Evolutionary conservation across 441 rosid species (phyloP).

Genomic region (Arabidopsis hybrid): DNA sequence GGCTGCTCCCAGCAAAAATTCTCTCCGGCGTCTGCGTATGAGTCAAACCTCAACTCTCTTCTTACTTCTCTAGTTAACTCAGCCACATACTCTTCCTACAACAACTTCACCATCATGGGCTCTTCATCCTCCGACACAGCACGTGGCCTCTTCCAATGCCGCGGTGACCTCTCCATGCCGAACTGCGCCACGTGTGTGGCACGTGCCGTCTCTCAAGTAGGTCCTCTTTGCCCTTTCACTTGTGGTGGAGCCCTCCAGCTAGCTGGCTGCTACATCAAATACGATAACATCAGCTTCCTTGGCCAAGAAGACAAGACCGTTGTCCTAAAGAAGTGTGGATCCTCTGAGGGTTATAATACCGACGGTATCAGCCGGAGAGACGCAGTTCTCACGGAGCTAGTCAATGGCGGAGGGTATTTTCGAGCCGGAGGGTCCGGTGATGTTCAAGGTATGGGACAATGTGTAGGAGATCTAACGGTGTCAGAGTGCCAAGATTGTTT

Average conservation of each 20-base stretch:
- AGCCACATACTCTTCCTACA: slow-evolving; percentile 85
- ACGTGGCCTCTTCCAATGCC: slow-evolving; percentile 92
- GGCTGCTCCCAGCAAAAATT: slow-evolving; percentile 77
- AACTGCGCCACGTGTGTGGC: slow-evolving; percentile 86
- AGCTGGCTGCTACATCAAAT: slow-evolving; percentile 79
- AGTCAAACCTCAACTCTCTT: slow-evolving; percentile 78
- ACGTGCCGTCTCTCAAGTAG: slow-evolving; percentile 60
- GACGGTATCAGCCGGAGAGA: slow-evolving; percentile 63
- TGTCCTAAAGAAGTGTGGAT: slow-evolving; percentile 73
- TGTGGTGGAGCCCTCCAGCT: slow-evolving; percentile 86
- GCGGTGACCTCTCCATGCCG: slow-evolving; percentile 93
- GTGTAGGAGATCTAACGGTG: slow-evolving; percentile 70
- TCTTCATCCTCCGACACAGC: slow-evolving; percentile 76
- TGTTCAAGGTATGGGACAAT: slow-evolving; percentile 86
- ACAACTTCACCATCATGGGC: slow-evolving; percentile 82
- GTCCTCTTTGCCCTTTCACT: slow-evolving; percentile 53
- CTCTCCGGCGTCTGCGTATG: slow-evolving; percentile 65
- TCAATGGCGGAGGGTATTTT: slow-evolving; percentile 57
- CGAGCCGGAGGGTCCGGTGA: slow-evolving; percentile 78
- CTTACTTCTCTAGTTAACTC: slow-evolving; percentile 95
- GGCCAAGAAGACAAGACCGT: slow-evolving; percentile 82
- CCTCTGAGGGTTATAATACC: slow-evolving; percentile 68
- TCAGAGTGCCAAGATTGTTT: slow-evolving; percentile 82
- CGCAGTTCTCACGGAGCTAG: slow-evolving; percentile 58
- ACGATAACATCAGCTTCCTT: slow-evolving; percentile 69